Evolutionary conservation across 1,139 yeast genomes (phyloP), one percentile per base, ranked within the genome.

Genomic region (Martiniozyma asiatica): DNA sequence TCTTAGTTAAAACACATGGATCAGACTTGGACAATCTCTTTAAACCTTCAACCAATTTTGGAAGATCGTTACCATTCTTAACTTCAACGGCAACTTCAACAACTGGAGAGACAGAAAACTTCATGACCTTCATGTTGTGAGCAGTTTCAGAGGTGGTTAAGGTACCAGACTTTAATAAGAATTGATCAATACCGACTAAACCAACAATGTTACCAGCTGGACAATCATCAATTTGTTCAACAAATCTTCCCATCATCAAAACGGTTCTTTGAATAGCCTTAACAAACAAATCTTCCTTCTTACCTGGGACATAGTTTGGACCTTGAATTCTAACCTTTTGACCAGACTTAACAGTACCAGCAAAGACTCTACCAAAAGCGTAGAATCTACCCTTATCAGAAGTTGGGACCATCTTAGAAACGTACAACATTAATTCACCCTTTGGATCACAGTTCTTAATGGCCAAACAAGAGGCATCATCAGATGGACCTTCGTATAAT

Each of bases 151-250:
- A 69, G 62, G 97, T 89, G 71, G 98, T 89, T 59, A 89, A 72
- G 59, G 98, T 89, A 84, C 98, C 98, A 56, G 95, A 82, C 74
- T 89, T 89, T 68, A 89, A 81, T 71, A 89, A 79, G 82, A 85
- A 89, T 75, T 89, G 98, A 70, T 89, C 98, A 56, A 89, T 81
- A 85, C 98, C 98, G 57, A 89, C 98, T 63, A 89, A 74, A 84
- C 97, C 98, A 61, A 87, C 78, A 80, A 89, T 89, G 94, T 89
- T 89, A 81, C 98, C 98, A 55, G 97, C 97, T 62, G 98, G 98
- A 72, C 94, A 84, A 72, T 89, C 97, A 59, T 89, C 98, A 58
- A 89, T 89, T 61, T 89, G 87, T 74, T 89, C 98, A 59, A 82
- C 93, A 64, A 71, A 66, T 73, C 96, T 82, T 63, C 98, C 98